Conservation (phyloP, 441 rosid species). For the Geranium incanum region DNA sequence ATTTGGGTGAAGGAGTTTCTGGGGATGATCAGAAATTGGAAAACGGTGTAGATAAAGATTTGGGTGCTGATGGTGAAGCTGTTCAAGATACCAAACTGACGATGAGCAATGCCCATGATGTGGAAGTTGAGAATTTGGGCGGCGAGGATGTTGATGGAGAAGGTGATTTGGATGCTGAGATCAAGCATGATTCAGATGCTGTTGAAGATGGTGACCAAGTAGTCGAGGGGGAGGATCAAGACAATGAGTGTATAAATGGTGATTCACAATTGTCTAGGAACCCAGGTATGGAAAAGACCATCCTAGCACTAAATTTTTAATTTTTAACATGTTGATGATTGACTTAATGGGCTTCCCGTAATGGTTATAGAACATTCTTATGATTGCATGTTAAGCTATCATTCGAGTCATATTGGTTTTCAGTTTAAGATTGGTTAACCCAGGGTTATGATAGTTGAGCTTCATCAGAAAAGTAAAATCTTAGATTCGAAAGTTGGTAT, state of each 20-base stretch:
- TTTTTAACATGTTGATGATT: neutral
- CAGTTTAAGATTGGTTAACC: neutral
- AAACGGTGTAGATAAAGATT: neutral
- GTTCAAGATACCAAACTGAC: neutral
- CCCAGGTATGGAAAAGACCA: neutral
- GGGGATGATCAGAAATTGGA: neutral
- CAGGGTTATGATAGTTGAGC: neutral
- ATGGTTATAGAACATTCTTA: neutral
- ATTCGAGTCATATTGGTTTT: neutral
- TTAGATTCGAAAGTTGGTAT: neutral
- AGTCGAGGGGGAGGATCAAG: neutral
- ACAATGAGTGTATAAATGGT: neutral
- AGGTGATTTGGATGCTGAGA: neutral
- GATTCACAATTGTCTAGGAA: neutral
- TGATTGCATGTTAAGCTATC: neutral
- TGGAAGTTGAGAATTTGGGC: neutral
- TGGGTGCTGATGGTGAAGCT: neutral
- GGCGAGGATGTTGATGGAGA: slow-evolving; percentile 2
- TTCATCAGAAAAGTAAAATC: neutral
- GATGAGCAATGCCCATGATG: neutral
- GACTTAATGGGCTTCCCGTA: neutral
- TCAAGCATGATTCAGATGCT: neutral
- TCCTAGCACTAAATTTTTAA: neutral
- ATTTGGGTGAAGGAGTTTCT: neutral
- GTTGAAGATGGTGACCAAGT: neutral